Percentiles rank a stretch among this genome's conserved stretches.
phyloP scores from a whole-genome alignment of 2,329 filamentous ascomycete genomes.

The Coniochaeta ligniaria region DNA sequence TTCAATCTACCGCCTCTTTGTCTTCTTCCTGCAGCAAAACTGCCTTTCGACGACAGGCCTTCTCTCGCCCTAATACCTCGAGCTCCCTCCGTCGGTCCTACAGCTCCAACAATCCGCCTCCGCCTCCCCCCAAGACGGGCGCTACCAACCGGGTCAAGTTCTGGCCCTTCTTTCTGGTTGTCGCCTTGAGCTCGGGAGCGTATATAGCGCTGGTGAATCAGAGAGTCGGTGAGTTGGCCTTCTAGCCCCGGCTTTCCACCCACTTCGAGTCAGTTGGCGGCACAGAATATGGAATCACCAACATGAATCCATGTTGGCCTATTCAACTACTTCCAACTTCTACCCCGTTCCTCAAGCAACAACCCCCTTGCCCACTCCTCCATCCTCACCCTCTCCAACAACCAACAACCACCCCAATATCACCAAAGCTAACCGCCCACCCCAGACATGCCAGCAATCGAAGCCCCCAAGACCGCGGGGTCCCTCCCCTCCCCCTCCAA shows the following conservation, averaged over 20 bases:
- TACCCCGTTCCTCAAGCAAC: too few species aligned
- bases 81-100: conserved; percentile 8
- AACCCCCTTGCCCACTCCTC: neutral
- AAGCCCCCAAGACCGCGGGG: conserved; percentile 24
- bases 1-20: neutral
- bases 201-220: conserved; percentile 44
- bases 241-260: neutral
- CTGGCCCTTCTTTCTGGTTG: conserved; percentile 48
- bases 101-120: conserved; percentile 1
- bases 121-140: conserved; percentile 3
- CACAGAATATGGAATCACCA: too few species aligned
- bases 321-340: too few species aligned
- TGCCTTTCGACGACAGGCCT: neutral
- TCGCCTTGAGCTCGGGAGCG: conserved; percentile 37
- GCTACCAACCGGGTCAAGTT: conserved; percentile 37
- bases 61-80: conserved; percentile 3
- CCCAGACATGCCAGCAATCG: conserved; percentile 28
- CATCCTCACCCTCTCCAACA: neutral
- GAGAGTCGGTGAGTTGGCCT: conserved; percentile 30
- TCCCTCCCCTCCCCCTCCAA: conserved; percentile 42
- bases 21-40: neutral
- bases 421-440: conserved; percentile 1
- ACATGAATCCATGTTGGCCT: too few species aligned
- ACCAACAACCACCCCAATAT: neutral
- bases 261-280: neutral